Base-by-base conservation (phyloP, 371 early-diverging fungal species). In the Amoeboaphelidium protococcarum region DNA sequence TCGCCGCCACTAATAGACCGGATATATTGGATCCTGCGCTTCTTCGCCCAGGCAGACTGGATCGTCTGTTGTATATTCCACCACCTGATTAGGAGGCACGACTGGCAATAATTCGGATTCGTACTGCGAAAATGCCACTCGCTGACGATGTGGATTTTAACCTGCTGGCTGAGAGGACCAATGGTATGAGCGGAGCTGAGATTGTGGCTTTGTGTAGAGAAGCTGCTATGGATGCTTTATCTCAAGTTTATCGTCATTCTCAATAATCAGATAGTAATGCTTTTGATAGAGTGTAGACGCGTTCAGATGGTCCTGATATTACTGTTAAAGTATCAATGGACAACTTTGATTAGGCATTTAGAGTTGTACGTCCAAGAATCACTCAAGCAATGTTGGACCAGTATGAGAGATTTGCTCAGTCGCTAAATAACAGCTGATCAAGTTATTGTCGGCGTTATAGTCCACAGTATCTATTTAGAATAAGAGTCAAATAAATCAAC, bases 1-100 rank as follows among this genome's bases (percentile, higher is more conserved):
- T 95, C 66, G 96, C 90, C 50, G 99, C 99, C 26, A 99, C 99
- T 50, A 99, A 99, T 72, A 74, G 98, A 55, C 98, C 98, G 23
- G 96, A 95, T 59, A 85, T 87, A 63, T 85, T 91, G 50, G 95
- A 95, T 64, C 70, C 82, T 47, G 80, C 97, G 53, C 69, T 92
- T 57, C 61, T 96, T 61, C 76, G 90, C 62, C 99, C 99, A 51
- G 99, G 99, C 50, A 91, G 99, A 70, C 72, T 99, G 42, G 99
- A 99, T 50, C 68, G 65, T 50, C 50, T 67, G 6, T 56, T 67
- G 22, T 67, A 65, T 46, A 67, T 80, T 16, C 83, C 85, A 3
- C 85, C 87, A 2, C 95, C 98, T 0, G 91, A 94, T 58, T 52
- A 56, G 16, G 53, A 56, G 0, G 79, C 83, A 2, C 64, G 98